phyloP scores from a whole-genome alignment of 2,329 filamentous ascomycete genomes.

The Phialophora macrospora region DNA sequence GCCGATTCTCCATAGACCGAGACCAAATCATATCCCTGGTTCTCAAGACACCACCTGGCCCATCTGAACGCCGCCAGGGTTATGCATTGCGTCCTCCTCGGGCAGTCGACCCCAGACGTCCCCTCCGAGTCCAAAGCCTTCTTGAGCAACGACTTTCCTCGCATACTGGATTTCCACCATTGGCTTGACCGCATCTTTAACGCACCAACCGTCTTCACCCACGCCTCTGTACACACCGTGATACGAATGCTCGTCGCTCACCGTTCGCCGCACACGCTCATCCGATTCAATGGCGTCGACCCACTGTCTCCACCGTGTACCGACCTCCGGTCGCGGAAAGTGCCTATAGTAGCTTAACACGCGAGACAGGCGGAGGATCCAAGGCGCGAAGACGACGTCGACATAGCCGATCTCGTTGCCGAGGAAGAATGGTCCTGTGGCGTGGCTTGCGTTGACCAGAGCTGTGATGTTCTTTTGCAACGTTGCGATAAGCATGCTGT shows the following conservation, averaged over 20 bases:
- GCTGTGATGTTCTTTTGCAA: constrained; percentile 69
- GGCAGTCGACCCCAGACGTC: constrained; percentile 35
- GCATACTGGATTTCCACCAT: constrained; percentile 37
- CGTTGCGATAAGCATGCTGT: constrained; percentile 35
- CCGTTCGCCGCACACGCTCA: constrained; percentile 68
- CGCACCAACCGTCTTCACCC: constrained; percentile 36
- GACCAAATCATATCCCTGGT: background rate
- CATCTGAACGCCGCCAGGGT: background rate
- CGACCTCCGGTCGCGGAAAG: constrained; percentile 68
- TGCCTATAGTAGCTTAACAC: constrained; percentile 68
- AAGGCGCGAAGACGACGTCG: constrained; percentile 76
- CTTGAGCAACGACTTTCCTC: constrained; percentile 32
- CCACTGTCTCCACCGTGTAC: constrained; percentile 71
- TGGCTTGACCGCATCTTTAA: constrained; percentile 23
- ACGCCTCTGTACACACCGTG: constrained; percentile 38
- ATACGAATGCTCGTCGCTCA: constrained; percentile 68
- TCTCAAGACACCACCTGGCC: background rate
- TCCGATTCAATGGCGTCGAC: constrained; percentile 70
- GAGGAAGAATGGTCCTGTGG: constrained; percentile 71
- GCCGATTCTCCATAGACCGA: background rate
- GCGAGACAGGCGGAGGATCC: constrained; percentile 70
- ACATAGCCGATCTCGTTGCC: constrained; percentile 66
- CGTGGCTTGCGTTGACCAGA: constrained; percentile 62
- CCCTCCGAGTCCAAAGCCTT: constrained; percentile 37
- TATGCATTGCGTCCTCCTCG: constrained; percentile 28